Evolutionary conservation across 2,329 filamentous ascomycete genomes (phyloP), one percentile per base, ranked within the genome.

Genomic region (Fusarium sublunatum): DNA sequence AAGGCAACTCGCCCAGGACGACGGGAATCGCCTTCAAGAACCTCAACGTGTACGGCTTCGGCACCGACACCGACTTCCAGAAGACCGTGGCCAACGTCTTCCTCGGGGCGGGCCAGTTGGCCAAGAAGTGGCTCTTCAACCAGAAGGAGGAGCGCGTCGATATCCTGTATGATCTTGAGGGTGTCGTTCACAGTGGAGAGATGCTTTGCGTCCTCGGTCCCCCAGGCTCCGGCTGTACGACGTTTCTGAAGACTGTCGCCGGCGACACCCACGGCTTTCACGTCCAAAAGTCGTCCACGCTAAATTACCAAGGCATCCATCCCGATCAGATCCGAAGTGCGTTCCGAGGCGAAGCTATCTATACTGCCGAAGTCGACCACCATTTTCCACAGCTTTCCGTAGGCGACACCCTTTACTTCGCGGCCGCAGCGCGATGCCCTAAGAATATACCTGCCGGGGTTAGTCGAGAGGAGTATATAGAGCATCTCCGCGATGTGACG

Each of bases 261-360:
- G 91, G 91, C 54, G 90, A 94, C 75, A 91, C 88, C 6, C 87
- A 91, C 64, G 91, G 91, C 32, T 87, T 93, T 62, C 85, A 83
- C 67, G 79, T 93, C 13, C 88, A 50, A 7, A 77, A 88, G 13
- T 76, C 80, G 15, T 87, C 89, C 0, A 85, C 89, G 57, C 84
- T 94, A 70, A 92, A 94, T 78, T 94, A 93, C 72, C 89, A 62
- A 6, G 58, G 87, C 61, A 82, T 91, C 65, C 79, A 83, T 2
- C 82, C 89, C 49, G 77, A 89, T 65, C 83, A 91, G 70, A 93
- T 93, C 89, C 84, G 88, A 74, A 85, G 84, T 6, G 81, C 84
- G 53, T 92, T 92, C 77, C 86, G 89, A 19, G 91, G 91, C 57
- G 91, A 94, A 76, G 89, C 89, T 52, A 92, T 93, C 72, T 93